Evolutionary conservation across 129 eudicot genomes (phyloP).

Genomic region (Glebionis coronaria): DNA sequence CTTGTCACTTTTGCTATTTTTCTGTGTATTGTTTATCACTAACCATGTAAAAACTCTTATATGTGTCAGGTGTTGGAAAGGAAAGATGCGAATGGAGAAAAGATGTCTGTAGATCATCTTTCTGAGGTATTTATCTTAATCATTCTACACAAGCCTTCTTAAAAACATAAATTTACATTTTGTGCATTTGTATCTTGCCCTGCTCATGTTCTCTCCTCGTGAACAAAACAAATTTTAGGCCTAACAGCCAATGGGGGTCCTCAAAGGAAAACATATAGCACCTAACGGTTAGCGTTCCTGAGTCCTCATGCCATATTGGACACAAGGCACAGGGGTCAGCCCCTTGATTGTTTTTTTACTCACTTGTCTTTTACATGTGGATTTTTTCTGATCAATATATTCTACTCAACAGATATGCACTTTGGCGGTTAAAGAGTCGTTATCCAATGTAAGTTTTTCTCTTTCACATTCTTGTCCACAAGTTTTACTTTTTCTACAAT

Average conservation of each 20-base stretch:
- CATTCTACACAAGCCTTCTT: neutral
- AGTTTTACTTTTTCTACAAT: neutral
- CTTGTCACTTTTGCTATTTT: neutral
- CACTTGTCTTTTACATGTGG: neutral
- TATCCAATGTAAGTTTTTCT: slow-evolving; percentile 57
- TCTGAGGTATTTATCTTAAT: slow-evolving; percentile 50
- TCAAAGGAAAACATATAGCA: neutral
- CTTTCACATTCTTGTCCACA: slow-evolving; percentile 7
- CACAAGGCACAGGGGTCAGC: neutral
- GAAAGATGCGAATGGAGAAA: slow-evolving; percentile 44
- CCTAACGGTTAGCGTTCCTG: neutral
- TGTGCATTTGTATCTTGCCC: slow-evolving; percentile 24
- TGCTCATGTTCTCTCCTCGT: slow-evolving; percentile 28
- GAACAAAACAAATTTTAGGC: neutral
- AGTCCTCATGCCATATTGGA: slow-evolving; percentile 5
- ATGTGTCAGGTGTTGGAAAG: slow-evolving; percentile 62
- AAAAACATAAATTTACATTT: neutral
- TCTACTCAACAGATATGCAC: slow-evolving; percentile 64
- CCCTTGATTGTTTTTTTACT: neutral
- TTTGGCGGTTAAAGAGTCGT: slow-evolving; percentile 78
- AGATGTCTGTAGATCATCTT: slow-evolving; percentile 59
- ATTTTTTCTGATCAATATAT: slow-evolving; percentile 13
- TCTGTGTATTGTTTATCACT: neutral
- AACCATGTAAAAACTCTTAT: slow-evolving; percentile 10
- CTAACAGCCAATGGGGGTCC: neutral